Conservation (phyloP, 208 protist species). For the Leishmania amazonensis region DNA sequence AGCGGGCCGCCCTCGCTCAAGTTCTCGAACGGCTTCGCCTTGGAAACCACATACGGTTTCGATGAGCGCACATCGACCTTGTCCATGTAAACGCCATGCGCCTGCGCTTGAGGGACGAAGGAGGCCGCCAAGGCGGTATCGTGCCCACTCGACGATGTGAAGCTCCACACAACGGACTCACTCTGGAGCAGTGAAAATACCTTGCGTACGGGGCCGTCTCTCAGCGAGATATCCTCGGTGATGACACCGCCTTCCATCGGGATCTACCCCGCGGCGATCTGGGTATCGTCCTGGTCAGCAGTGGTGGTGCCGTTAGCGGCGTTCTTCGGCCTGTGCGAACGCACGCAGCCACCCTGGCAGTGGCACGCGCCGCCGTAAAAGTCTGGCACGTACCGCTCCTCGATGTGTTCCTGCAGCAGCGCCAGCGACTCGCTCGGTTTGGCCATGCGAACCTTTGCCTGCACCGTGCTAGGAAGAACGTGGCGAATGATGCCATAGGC, state of each 20-base stretch:
- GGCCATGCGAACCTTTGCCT: conserved; percentile 52
- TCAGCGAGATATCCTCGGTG: conserved; percentile 45
- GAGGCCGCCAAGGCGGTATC: conserved; percentile 37
- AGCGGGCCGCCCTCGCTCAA: conserved; percentile 32
- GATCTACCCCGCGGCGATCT: conserved; percentile 18
- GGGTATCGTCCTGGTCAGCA: neutral
- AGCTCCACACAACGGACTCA: conserved; percentile 52
- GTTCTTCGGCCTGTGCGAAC: conserved; percentile 32
- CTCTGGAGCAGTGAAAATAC: conserved; percentile 28
- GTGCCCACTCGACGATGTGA: conserved; percentile 30
- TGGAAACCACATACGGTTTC: conserved; percentile 31
- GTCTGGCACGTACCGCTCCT: conserved; percentile 41
- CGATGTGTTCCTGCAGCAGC: conserved; percentile 51
- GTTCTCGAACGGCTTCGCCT: conserved; percentile 33
- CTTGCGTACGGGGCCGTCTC: conserved; percentile 36
- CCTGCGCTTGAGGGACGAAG: conserved; percentile 14
- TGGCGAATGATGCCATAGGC: conserved; percentile 54
- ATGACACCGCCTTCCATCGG: conserved; percentile 9
- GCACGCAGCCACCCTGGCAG: conserved; percentile 52
- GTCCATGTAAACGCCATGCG: neutral
- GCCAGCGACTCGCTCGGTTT: conserved; percentile 32
- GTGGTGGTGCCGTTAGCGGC: neutral
- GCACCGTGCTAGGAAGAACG: conserved; percentile 30
- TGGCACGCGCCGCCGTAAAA: conserved; percentile 61
- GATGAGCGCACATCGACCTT: conserved; percentile 14